A percentile compares a stretch with the other conserved stretches of the same genome.
phyloP scores from a whole-genome alignment of 148 eudicot genomes.

The Talinum fruticosum region DNA sequence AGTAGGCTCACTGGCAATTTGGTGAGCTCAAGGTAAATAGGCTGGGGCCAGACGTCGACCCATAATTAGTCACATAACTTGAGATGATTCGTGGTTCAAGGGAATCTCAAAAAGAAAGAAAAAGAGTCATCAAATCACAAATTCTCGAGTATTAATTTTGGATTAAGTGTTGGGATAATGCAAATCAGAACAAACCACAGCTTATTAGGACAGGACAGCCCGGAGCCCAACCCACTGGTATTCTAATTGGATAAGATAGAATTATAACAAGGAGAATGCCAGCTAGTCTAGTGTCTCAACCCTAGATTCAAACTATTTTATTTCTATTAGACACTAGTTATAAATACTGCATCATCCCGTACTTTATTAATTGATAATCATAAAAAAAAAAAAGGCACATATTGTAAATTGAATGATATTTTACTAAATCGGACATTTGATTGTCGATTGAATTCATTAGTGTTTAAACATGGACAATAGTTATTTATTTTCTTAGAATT shows the following conservation, averaged over 20 bases:
- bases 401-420: too few relatives aligned
- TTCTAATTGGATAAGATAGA: background rate
- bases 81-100: background rate
- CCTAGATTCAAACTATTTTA: background rate
- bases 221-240: background rate
- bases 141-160: background rate
- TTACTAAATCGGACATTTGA: too few relatives aligned
- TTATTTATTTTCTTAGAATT: too few relatives aligned
- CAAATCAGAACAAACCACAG: background rate
- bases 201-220: background rate
- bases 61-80: background rate
- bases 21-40: background rate
- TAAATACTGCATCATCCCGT: too few relatives aligned
- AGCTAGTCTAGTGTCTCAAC: background rate
- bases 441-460: too few relatives aligned
- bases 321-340: too few relatives aligned
- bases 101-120: background rate
- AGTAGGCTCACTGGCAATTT: background rate
- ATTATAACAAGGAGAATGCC: background rate
- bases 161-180: background rate
- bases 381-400: too few relatives aligned
- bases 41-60: background rate
- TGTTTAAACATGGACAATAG: too few relatives aligned
- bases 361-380: too few relatives aligned
- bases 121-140: background rate